Percentiles rank a stretch among this genome's conserved stretches.
phyloP scores from a whole-genome alignment of 768 basidiomycete genomes.

The Pleurotus citrinopileatus region DNA sequence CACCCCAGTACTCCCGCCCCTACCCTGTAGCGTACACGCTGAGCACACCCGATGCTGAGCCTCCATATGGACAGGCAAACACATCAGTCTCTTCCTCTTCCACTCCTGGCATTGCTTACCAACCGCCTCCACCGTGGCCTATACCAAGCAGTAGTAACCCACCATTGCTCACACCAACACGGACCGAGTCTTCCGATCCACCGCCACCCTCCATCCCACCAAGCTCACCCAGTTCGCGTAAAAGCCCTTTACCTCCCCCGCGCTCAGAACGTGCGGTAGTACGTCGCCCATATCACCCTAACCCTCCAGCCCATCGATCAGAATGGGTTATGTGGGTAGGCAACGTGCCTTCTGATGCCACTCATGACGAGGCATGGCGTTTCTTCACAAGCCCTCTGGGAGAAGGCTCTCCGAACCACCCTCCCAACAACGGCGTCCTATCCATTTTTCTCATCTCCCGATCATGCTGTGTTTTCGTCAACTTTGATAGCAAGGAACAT shows the following conservation, averaged over 20 bases:
- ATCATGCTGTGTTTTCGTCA: slow-evolving; percentile 94
- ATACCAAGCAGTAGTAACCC: background rate
- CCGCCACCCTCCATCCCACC: background rate
- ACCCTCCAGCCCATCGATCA: slow-evolving; percentile 69
- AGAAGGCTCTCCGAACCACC: background rate
- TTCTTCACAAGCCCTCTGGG: slow-evolving; percentile 59
- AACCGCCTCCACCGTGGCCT: slow-evolving; percentile 2
- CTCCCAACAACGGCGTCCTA: slow-evolving; percentile 47
- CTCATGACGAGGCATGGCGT: slow-evolving; percentile 79
- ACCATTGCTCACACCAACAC: background rate
- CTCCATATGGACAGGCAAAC: slow-evolving; percentile 14
- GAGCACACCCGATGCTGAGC: slow-evolving; percentile 22
- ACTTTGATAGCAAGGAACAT: slow-evolving; percentile 65
- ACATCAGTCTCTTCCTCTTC: slow-evolving; percentile 19
- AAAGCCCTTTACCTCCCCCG: background rate
- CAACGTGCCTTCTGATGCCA: slow-evolving; percentile 83
- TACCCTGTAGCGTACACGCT: slow-evolving; percentile 28
- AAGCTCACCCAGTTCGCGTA: background rate
- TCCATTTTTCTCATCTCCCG: slow-evolving; percentile 93
- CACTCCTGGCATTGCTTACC: slow-evolving; percentile 7
- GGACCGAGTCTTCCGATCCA: background rate
- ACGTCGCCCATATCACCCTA: slow-evolving; percentile 66
- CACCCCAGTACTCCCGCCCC: slow-evolving; percentile 28
- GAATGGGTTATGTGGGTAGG: slow-evolving; percentile 98
- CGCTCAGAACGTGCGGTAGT: slow-evolving; percentile 25